Evolutionary conservation across 2,329 filamentous ascomycete genomes (phyloP).

Genomic region (Epichloe coenophiala): DNA sequence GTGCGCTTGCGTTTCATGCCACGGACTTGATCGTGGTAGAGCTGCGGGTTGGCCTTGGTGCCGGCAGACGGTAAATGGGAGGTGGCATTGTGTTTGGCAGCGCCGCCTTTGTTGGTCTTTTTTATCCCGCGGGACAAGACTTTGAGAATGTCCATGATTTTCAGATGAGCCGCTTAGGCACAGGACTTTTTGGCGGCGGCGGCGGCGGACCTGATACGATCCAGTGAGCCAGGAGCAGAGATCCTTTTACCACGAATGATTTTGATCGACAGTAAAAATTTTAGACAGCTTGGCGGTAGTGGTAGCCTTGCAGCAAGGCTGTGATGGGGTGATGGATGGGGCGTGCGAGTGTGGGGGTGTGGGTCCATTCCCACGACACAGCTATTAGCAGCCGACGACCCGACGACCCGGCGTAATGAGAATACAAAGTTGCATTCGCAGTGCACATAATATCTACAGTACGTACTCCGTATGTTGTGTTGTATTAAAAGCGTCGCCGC

Average conservation of each 20-base stretch:
- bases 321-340: conserved; percentile 3
- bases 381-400: too few relatives aligned
- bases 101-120: conserved; percentile 29
- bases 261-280: conserved; percentile 5
- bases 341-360: conserved; percentile 1
- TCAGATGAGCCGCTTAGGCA: not conserved
- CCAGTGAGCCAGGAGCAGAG: not conserved
- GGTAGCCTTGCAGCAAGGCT: conserved; percentile 12
- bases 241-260: not conserved
- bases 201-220: not conserved
- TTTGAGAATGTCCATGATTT: conserved; percentile 56
- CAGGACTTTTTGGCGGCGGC: not conserved
- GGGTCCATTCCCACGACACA: not conserved
- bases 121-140: conserved; percentile 60
- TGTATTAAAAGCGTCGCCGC: too few relatives aligned
- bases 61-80: conserved; percentile 50
- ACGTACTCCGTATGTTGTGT: too few relatives aligned
- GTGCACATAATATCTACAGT: too few relatives aligned
- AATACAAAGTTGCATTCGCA: too few relatives aligned
- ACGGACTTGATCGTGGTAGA: conserved; percentile 46
- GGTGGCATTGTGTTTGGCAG: conserved; percentile 15
- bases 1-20: conserved; percentile 43
- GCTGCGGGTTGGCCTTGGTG: conserved; percentile 51
- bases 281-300: conserved; percentile 4
- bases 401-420: too few relatives aligned